Evolutionary conservation across 495 filamentous ascomycete species (phyloP).

Genomic region (Hyaloscypha hepaticicola): DNA sequence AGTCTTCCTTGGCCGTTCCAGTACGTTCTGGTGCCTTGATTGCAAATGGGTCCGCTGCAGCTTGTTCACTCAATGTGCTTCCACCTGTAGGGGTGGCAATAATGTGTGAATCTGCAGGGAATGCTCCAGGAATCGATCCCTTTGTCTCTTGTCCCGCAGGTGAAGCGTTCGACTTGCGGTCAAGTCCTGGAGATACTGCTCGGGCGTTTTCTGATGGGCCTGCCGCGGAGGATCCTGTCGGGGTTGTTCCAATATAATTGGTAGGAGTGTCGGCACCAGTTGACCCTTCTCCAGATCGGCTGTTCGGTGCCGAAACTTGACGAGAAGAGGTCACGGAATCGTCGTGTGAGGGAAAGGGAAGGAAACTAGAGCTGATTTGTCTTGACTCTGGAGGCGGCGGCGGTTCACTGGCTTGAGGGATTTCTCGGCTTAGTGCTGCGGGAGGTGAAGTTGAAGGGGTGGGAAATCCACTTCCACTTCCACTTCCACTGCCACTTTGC

Average conservation of each 20-base stretch:
- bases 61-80: slow-evolving; percentile 39
- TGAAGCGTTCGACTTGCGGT: slow-evolving; percentile 30
- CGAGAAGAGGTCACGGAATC: slow-evolving; percentile 77
- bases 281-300: slow-evolving; percentile 59
- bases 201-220: slow-evolving; percentile 28
- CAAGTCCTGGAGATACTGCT: slow-evolving; percentile 32
- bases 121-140: slow-evolving; percentile 53
- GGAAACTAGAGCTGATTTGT: slow-evolving; percentile 70
- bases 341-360: slow-evolving; percentile 61
- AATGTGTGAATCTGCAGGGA: slow-evolving; percentile 51
- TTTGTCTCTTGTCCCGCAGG: slow-evolving; percentile 34
- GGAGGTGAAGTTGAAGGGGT: slow-evolving; percentile 23
- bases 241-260: slow-evolving; percentile 41
- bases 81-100: slow-evolving; percentile 47
- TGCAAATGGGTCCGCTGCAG: slow-evolving; percentile 30
- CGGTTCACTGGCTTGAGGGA: slow-evolving; percentile 32
- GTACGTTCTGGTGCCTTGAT: slow-evolving; percentile 33
- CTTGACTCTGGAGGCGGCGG: slow-evolving; percentile 64
- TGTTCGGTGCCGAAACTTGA: slow-evolving; percentile 76
- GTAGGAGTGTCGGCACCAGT: slow-evolving; percentile 59
- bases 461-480: slow-evolving; percentile 25
- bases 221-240: slow-evolving; percentile 34
- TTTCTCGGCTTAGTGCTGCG: slow-evolving; percentile 9
- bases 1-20: slow-evolving; percentile 63
- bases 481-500: slow-evolving; percentile 5